Percentiles rank a stretch among this genome's conserved stretches.
These are phyloP conservation scores for Alliaria petiolata DNA, from an alignment of 345 rosid genomes.

Conservation along the genomic window DNA sequence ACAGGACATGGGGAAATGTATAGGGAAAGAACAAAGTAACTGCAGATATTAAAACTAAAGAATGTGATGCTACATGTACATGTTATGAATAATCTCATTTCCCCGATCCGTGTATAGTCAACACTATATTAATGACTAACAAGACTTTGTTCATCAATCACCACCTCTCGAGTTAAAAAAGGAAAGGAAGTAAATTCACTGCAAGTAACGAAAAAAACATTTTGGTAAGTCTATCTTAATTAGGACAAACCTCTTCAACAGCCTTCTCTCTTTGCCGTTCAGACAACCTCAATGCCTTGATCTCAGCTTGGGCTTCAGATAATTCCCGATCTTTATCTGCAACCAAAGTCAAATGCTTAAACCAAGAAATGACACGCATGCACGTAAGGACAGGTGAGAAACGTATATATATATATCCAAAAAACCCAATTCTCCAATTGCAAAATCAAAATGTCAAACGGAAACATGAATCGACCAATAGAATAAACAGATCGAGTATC, in stretches of 20 bases:
- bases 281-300: constrained; percentile 79
- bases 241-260: constrained; percentile 79
- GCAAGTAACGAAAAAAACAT: background rate
- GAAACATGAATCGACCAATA: constrained; percentile 28
- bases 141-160: background rate
- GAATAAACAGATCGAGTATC: constrained; percentile 61
- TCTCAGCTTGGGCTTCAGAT: constrained; percentile 92
- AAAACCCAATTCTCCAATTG: background rate
- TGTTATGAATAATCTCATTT: background rate
- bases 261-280: constrained; percentile 93
- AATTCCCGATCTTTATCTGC: constrained; percentile 95
- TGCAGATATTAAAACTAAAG: background rate
- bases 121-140: background rate
- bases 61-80: background rate
- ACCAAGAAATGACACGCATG: constrained; percentile 18
- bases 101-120: background rate
- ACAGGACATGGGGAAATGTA: background rate
- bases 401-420: background rate
- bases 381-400: constrained; percentile 5
- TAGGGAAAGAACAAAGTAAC: background rate
- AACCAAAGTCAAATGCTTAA: constrained; percentile 16
- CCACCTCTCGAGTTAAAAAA: background rate
- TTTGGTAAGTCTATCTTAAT: background rate
- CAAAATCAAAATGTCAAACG: constrained; percentile 21
- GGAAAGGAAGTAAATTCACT: background rate